Evolutionary conservation across 768 basidiomycete genomes (phyloP).

Genomic region (Psilocybe sp.): DNA sequence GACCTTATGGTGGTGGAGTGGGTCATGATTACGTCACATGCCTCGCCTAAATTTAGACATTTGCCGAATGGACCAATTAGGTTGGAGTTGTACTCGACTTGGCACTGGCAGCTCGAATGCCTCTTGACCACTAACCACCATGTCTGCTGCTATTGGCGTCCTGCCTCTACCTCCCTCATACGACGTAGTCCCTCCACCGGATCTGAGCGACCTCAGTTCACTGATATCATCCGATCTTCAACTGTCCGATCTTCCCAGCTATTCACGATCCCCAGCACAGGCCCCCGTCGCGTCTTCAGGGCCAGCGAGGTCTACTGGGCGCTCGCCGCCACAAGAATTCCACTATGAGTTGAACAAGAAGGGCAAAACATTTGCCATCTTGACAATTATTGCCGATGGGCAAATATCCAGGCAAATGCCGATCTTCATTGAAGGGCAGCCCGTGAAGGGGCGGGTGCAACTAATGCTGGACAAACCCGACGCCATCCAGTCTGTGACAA

Average conservation of each 20-base stretch:
- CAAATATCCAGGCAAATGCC: slow-evolving; percentile 32
- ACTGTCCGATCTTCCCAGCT: slow-evolving; percentile 16
- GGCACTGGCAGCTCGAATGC: neutral
- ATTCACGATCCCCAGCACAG: slow-evolving; percentile 6
- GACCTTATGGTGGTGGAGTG: too few relatives aligned
- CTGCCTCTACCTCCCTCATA: slow-evolving; percentile 24
- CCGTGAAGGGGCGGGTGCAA: slow-evolving; percentile 31
- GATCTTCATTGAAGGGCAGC: slow-evolving; percentile 31
- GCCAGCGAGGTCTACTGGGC: slow-evolving; percentile 1
- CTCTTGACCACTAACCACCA: neutral
- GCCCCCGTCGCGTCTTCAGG: neutral
- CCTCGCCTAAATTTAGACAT: neutral
- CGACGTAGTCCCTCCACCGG: neutral
- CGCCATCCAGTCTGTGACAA: slow-evolving; percentile 42
- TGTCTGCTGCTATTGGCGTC: neutral
- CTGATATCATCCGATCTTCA: neutral
- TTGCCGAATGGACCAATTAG: neutral
- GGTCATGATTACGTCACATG: too few relatives aligned
- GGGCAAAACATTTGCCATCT: slow-evolving; percentile 42
- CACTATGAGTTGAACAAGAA: slow-evolving; percentile 22
- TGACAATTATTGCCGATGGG: slow-evolving; percentile 44
- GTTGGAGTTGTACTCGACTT: neutral
- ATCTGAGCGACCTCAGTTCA: neutral
- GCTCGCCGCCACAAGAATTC: slow-evolving; percentile 23
- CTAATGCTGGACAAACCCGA: slow-evolving; percentile 36